Conservation (phyloP, 192 early-diverging fungal genomes). For the Powellomyces hirtus region DNA sequence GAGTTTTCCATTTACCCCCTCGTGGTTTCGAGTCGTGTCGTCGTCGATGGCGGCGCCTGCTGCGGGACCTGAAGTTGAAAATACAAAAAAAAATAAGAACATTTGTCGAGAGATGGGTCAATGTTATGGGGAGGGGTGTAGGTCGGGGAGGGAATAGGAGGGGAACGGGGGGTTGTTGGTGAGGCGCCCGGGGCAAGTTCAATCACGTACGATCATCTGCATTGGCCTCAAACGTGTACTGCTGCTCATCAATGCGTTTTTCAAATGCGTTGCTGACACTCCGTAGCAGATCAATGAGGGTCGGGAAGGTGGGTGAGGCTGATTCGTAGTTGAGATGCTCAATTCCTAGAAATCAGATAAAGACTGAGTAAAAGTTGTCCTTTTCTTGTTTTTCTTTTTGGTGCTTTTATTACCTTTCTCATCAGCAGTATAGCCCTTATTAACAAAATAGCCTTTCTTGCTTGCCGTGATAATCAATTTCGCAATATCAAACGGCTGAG, state of each 20-base stretch:
- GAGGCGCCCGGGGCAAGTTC: too few species aligned
- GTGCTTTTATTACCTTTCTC: conserved; percentile 51
- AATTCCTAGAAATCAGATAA: conserved; percentile 31
- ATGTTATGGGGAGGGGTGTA: too few species aligned
- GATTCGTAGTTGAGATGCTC: conserved; percentile 58
- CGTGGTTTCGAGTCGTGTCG: too few species aligned
- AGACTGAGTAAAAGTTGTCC: too few species aligned
- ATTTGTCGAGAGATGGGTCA: too few species aligned
- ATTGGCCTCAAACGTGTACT: conserved; percentile 48
- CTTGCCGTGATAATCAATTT: conserved; percentile 52
- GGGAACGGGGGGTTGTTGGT: too few species aligned
- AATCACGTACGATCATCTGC: not conserved
- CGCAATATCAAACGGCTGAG: conserved; percentile 45
- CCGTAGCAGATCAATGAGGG: conserved; percentile 48
- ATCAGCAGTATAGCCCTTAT: conserved; percentile 55
- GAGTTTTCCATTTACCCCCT: too few species aligned
- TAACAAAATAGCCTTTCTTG: conserved; percentile 59
- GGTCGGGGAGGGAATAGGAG: too few species aligned
- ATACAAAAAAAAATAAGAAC: too few species aligned
- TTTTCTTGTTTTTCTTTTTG: not conserved
- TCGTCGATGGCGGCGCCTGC: too few species aligned
- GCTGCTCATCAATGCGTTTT: conserved; percentile 51
- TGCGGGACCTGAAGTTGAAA: too few species aligned
- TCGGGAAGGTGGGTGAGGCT: conserved; percentile 41
- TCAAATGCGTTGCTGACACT: conserved; percentile 43